Base-by-base conservation (phyloP, 345 rosid species). In the Eucalyptus sideroxylon region DNA sequence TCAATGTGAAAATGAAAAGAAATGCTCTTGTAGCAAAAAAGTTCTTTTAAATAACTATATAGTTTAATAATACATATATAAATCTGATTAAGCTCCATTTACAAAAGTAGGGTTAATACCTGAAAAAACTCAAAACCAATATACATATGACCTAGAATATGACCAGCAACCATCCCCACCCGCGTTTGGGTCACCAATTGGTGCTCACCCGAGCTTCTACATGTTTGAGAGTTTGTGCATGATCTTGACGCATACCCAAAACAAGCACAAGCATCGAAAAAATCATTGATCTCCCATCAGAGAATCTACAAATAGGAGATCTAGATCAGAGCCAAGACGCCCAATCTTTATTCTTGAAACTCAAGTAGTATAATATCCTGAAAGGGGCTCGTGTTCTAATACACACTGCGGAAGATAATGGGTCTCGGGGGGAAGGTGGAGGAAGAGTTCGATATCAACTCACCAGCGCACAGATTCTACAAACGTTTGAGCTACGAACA, bases 401-500 rank as follows among this genome's bases (percentile, higher is more conserved):
- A 47, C 82, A 1, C 14, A 21, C 82, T 34, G 45, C 4, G 16
- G 16, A 50, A 50, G 27, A 51, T 17, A 55, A 89, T 88, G 93
- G 89, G 89, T 86, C 50, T 69, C 19, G 49, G 83, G 24, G 59
- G 40, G 23, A 89, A 72, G 80, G 23, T 91, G 62, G 88, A 91
- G 86, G 72, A 69, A 30, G 90, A 88, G 55, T 55, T 86, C 7
- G 92, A 89, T 81, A 60, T 91, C 24, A 90, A 80, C 23, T 88
- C 93, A 27, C 72, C 92, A 7, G 90, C 90, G 19, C 90, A 91
- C n/a, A 85, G 77, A 53, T 88, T 87, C 59, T 89, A 56, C 45
- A 69, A 90, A 53, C 23, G 51, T 10, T 89, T 85, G 51, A 89
- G 51, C 80, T 24, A 40, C 82, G 60, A 87, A 87, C 47, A 87